These are phyloP conservation scores for Russula griseocarnosa DNA, from an alignment of 768 basidiomycete species.

Conservation along the genomic window DNA sequence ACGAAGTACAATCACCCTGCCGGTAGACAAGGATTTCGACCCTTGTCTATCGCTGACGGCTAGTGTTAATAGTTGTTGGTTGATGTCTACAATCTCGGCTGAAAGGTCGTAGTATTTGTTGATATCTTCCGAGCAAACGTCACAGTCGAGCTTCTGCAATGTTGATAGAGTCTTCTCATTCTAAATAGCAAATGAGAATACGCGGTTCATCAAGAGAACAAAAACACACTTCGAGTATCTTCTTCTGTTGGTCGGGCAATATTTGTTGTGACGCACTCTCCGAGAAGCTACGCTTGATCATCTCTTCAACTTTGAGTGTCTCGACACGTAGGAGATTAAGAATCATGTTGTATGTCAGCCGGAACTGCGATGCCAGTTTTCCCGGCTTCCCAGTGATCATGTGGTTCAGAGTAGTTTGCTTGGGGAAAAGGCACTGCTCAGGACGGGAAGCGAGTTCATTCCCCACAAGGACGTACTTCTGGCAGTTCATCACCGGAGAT, in stretches of 20 bases:
- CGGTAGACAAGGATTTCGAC: slow-evolving; percentile 60
- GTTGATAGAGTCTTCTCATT: slow-evolving; percentile 63
- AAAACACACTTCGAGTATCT: slow-evolving; percentile 65
- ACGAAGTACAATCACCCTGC: slow-evolving; percentile 78
- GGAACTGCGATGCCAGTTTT: slow-evolving; percentile 92
- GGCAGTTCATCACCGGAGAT: slow-evolving; percentile 79
- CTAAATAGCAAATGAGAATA: slow-evolving; percentile 40
- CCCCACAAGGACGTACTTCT: slow-evolving; percentile 52
- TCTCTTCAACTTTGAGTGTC: slow-evolving; percentile 93
- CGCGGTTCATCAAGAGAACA: slow-evolving; percentile 25
- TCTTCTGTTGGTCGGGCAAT: slow-evolving; percentile 88
- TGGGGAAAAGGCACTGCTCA: slow-evolving; percentile 11
- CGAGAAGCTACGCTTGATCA: slow-evolving; percentile 99
- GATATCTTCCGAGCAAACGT: slow-evolving; percentile 68
- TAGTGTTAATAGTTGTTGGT: slow-evolving; percentile 58
- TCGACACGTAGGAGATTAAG: slow-evolving; percentile 94
- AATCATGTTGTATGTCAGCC: slow-evolving; percentile 99
- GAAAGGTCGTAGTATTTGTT: slow-evolving; percentile 71
- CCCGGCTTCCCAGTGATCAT: slow-evolving; percentile 96
- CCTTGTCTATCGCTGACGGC: slow-evolving; percentile 60
- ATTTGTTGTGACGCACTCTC: slow-evolving; percentile 93
- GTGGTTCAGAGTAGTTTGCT: slow-evolving; percentile 70
- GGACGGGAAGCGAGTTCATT: background rate
- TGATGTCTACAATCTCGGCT: slow-evolving; percentile 54
- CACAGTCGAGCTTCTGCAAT: slow-evolving; percentile 64